phyloP scores from a whole-genome alignment of 192 early-diverging fungal species.

The Ambispora gerdemannii region DNA sequence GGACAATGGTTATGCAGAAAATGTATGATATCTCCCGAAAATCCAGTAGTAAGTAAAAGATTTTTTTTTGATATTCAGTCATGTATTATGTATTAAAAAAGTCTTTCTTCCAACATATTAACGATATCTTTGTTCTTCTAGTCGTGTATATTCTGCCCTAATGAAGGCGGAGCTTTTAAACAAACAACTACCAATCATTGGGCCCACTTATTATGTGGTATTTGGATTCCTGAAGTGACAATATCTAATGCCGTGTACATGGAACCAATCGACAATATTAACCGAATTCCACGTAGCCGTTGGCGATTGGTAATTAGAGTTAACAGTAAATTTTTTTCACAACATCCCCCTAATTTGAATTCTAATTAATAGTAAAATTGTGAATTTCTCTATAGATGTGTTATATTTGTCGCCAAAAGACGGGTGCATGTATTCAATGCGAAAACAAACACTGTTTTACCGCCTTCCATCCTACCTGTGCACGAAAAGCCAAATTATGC shows the following conservation, averaged over 20 bases:
- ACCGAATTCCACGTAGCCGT: conserved; percentile 82
- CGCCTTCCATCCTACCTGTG: conserved; percentile 94
- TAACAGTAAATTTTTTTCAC: too few relatives aligned
- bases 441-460: conserved; percentile 82
- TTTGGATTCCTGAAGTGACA: conserved; percentile 94
- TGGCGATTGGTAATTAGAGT: conserved; percentile 71
- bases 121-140: conserved; percentile 31
- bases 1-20: conserved; percentile 98
- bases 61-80: conserved; percentile 24
- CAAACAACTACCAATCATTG: conserved; percentile 90
- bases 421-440: conserved; percentile 96
- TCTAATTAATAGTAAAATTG: too few relatives aligned
- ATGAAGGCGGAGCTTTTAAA: conserved; percentile 93
- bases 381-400: too few relatives aligned
- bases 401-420: conserved; percentile 77
- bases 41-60: conserved; percentile 56
- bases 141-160: conserved; percentile 90
- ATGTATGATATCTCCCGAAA: conserved; percentile 95
- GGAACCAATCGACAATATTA: conserved; percentile 95
- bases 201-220: conserved; percentile 93
- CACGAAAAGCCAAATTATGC: conserved; percentile 77
- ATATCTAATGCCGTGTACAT: conserved; percentile 90
- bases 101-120: neutral
- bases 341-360: too few relatives aligned
- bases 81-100: neutral